Conservation (phyloP, 106 monocot genomes). For the Xerophyta viscosa region DNA sequence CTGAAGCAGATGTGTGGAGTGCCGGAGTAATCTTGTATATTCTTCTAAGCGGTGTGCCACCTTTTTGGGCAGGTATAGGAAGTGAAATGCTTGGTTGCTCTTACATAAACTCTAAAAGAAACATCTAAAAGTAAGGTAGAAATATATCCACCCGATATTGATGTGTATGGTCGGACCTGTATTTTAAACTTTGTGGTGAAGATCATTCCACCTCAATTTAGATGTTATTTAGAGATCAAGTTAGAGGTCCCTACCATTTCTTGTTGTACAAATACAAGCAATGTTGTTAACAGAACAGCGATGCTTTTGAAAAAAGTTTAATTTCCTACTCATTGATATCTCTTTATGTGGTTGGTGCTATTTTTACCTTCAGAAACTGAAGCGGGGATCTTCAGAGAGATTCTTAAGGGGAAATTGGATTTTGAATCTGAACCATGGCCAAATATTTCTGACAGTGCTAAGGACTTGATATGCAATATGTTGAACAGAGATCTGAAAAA, state of each 20-base stretch:
- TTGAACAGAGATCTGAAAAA: conserved; percentile 59
- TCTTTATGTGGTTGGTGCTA: not conserved
- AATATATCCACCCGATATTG: too few relatives aligned
- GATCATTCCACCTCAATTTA: too few relatives aligned
- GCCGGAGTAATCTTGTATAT: conserved; percentile 72
- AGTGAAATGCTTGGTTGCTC: not conserved
- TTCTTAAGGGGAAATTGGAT: conserved; percentile 66
- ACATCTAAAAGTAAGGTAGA: too few relatives aligned
- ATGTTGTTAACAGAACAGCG: too few relatives aligned
- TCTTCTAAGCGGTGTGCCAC: conserved; percentile 59
- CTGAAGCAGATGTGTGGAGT: conserved; percentile 87
- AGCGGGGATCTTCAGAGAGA: conserved; percentile 75
- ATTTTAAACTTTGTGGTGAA: too few relatives aligned
- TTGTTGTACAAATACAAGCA: too few relatives aligned
- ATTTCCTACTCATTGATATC: not conserved
- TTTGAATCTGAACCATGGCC: conserved; percentile 92
- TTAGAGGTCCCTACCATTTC: too few relatives aligned
- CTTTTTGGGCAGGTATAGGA: conserved; percentile 79
- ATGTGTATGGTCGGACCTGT: too few relatives aligned
- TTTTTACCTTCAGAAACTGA: conserved; percentile 58
- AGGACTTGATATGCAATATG: conserved; percentile 80
- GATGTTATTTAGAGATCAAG: too few relatives aligned
- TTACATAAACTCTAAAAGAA: too few relatives aligned
- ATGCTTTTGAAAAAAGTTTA: too few relatives aligned
- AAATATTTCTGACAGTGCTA: conserved; percentile 68